Percentiles rank a stretch among this genome's conserved stretches.
phyloP scores from a whole-genome alignment of 2,329 filamentous ascomycete species.

The Fusarium acutatum region DNA sequence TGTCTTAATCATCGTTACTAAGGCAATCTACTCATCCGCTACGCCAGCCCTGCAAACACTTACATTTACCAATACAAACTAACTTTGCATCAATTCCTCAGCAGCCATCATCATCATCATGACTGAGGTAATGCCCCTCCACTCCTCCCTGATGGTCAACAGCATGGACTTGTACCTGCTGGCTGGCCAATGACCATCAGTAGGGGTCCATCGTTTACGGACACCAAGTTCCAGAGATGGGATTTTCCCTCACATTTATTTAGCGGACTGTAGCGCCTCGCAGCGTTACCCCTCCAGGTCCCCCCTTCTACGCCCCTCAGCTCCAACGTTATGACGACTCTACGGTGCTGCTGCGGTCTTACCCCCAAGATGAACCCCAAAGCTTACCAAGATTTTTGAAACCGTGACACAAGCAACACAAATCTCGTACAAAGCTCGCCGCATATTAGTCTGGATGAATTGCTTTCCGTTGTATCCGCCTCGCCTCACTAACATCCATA shows the following conservation, averaged over 20 bases:
- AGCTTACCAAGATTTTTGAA: conserved; percentile 38
- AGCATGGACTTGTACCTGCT: background rate
- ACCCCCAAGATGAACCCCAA: conserved; percentile 34
- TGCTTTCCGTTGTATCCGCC: conserved; percentile 13
- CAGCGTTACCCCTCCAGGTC: conserved; percentile 29
- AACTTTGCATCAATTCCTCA: conserved; percentile 18
- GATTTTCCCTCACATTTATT: conserved; percentile 20
- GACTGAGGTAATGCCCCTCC: conserved; percentile 37
- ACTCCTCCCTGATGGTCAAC: conserved; percentile 13
- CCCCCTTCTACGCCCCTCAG: conserved; percentile 29
- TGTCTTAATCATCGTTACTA: background rate
- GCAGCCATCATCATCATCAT: conserved; percentile 29
- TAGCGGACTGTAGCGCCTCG: conserved; percentile 3
- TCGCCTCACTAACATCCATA: background rate
- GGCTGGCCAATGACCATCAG: conserved; percentile 13
- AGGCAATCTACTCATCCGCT: background rate
- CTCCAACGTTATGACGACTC: conserved; percentile 37
- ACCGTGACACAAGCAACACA: conserved; percentile 38
- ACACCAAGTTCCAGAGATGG: conserved; percentile 39
- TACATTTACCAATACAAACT: background rate
- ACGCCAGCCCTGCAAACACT: background rate
- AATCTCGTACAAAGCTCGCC: conserved; percentile 36
- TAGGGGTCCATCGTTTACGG: conserved; percentile 37
- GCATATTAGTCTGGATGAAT: conserved; percentile 9
- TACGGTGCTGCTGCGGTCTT: conserved; percentile 35